Percentiles rank a stretch among this genome's conserved stretches.
Conservation (phyloP, 192 early-diverging fungal genomes). For the Entomortierella chlamydospora region DNA sequence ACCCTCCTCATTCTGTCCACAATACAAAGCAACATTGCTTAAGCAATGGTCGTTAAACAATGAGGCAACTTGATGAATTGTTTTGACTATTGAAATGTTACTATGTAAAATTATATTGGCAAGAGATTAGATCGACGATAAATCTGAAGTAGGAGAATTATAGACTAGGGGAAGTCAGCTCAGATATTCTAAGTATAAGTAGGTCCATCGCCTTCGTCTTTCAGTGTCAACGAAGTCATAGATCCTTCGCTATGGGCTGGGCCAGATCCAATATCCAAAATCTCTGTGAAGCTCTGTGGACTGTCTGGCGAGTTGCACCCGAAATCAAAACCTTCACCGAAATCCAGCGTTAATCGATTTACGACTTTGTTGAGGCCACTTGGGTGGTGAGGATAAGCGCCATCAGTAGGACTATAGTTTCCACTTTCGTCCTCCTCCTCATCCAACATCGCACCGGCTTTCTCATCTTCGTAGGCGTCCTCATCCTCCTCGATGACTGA, state of each 20-base stretch:
- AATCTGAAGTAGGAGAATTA: too few species aligned
- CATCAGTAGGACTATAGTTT: constrained; percentile 38
- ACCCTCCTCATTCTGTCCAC: background rate
- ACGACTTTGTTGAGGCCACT: constrained; percentile 27
- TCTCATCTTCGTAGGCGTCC: constrained; percentile 27
- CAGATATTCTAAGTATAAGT: constrained; percentile 27
- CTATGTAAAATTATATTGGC: too few species aligned
- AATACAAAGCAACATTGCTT: background rate
- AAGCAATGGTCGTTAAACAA: background rate
- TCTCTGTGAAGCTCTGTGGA: constrained; percentile 49
- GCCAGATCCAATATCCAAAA: constrained; percentile 46
- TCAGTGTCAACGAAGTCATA: constrained; percentile 34
- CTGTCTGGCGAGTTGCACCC: constrained; percentile 43
- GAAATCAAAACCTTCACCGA: constrained; percentile 43
- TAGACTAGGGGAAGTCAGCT: too few species aligned
- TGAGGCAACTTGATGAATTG: too few species aligned
- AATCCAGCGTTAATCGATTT: constrained; percentile 47
- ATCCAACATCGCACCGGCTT: constrained; percentile 14
- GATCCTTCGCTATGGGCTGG: constrained; percentile 32
- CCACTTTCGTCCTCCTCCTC: constrained; percentile 50
- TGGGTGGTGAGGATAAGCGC: constrained; percentile 36
- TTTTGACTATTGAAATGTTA: too few species aligned
- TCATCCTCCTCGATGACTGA: constrained; percentile 50
- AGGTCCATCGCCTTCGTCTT: constrained; percentile 27
- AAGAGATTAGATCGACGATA: too few species aligned